phyloP scores from a whole-genome alignment of 164 flowering plant genomes.

The Annona squamosa region DNA sequence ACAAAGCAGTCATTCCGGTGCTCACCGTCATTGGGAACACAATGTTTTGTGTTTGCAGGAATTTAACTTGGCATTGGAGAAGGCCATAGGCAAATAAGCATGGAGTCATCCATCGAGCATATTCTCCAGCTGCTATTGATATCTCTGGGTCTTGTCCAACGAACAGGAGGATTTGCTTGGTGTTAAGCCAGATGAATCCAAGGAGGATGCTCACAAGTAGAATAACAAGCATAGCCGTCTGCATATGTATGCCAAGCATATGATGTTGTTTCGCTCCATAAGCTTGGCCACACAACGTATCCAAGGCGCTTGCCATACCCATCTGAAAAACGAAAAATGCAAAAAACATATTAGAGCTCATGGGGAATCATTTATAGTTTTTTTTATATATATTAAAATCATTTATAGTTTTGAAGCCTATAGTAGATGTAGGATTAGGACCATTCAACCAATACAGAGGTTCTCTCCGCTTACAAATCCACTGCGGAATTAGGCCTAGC shows the following conservation, averaged over 20 bases:
- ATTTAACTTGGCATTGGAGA: constrained; percentile 13
- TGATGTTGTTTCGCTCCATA: constrained; percentile 22
- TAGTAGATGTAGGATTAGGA: too few species aligned
- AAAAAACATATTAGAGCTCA: neutral
- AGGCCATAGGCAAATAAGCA: constrained; percentile 13
- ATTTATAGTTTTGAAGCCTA: too few species aligned
- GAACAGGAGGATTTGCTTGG: constrained; percentile 8
- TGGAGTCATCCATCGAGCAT: constrained; percentile 21
- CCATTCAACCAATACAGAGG: too few species aligned
- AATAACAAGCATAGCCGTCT: constrained; percentile 16
- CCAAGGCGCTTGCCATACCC: constrained; percentile 15
- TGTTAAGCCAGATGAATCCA: constrained; percentile 7
- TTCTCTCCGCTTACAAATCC: too few species aligned
- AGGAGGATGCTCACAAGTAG: constrained; percentile 13
- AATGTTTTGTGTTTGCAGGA: constrained; percentile 20
- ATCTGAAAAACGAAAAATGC: constrained; percentile 3
- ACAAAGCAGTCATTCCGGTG: constrained; percentile 12
- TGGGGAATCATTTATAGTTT: neutral
- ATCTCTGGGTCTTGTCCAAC: constrained; percentile 19
- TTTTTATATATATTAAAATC: too few species aligned
- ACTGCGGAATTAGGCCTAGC: too few species aligned
- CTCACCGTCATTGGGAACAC: constrained; percentile 18
- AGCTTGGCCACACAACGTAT: constrained; percentile 20
- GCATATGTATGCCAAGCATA: constrained; percentile 18
- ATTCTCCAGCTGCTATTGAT: constrained; percentile 10